These are phyloP conservation scores for Canariomyces notabilis DNA, from an alignment of 2,329 filamentous ascomycete species.

Conservation along the genomic window DNA sequence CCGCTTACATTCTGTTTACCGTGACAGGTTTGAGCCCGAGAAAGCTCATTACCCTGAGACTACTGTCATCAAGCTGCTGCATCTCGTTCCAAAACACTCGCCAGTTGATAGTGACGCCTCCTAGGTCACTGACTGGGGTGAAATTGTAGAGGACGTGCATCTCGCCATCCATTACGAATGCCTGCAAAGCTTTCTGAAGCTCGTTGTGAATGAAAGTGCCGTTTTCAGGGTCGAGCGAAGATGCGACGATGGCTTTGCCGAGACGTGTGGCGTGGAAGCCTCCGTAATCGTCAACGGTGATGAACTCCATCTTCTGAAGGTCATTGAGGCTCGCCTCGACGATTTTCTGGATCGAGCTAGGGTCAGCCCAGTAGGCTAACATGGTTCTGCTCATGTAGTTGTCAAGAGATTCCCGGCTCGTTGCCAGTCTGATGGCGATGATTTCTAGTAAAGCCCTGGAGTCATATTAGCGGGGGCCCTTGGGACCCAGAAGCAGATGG, in stretches of 20 bases:
- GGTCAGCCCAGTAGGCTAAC: conserved; percentile 52
- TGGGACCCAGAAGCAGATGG: not conserved
- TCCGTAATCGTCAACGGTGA: conserved; percentile 45
- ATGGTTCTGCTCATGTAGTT: conserved; percentile 67
- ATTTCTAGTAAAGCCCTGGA: conserved; percentile 64
- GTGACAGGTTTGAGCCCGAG: conserved; percentile 63
- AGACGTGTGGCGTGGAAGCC: conserved; percentile 59
- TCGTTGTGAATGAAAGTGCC: conserved; percentile 69
- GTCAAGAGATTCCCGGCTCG: conserved; percentile 56
- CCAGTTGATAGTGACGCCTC: conserved; percentile 58
- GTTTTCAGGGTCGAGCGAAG: conserved; percentile 68
- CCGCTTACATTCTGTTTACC: conserved; percentile 58
- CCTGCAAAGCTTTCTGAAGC: conserved; percentile 59
- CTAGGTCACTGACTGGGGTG: conserved; percentile 61
- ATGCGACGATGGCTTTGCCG: conserved; percentile 66
- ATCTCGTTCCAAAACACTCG: conserved; percentile 66
- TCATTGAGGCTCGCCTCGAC: conserved; percentile 57
- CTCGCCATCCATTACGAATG: conserved; percentile 76
- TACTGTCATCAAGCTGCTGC: conserved; percentile 65
- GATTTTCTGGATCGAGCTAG: conserved; percentile 45
- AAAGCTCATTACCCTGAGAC: conserved; percentile 61
- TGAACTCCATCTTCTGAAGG: conserved; percentile 50
- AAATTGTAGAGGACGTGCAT: conserved; percentile 77
- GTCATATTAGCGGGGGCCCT: conserved; percentile 1
- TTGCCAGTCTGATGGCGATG: conserved; percentile 63